Evolutionary conservation across 106 monocot species (phyloP), one percentile per base, ranked within the genome.

Genomic region (Platanthera zijinensis): DNA sequence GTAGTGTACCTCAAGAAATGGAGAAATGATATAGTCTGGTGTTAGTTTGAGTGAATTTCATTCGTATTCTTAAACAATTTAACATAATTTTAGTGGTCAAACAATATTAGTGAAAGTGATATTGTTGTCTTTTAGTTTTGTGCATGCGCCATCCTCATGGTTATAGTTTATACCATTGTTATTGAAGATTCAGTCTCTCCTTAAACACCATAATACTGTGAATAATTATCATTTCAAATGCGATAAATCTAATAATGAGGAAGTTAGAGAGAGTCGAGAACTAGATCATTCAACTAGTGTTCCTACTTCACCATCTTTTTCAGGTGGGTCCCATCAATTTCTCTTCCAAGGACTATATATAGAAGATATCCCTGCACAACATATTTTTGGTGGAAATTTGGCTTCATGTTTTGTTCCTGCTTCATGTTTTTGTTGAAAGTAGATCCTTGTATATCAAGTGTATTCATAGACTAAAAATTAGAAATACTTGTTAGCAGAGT

Each of bases 261-360:
- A 87, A 79, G 83, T 72, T 83, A 87, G 88, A 81, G 84, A 70
- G 83, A 80, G 92, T 88, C 82, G 52, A 79, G 86, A 89, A 83
- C 76, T 85, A 76, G 89, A 87, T 80, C 84, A 84, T 75, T 80
- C 80, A 79, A 84, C 83, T 84, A 88, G 80, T 71, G 82, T 77
- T 74, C 91, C 87, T 72, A 80, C 50, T 77, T 96, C 93, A 78
- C 28, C 64, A 64, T 90, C n/a, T n/a, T n/a, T n/a, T n/a, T n/a
- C n/a, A n/a, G n/a, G n/a, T n/a, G n/a, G n/a, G n/a, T n/a, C n/a
- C n/a, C n/a, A n/a, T n/a, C n/a, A n/a, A n/a, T n/a, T n/a, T n/a
- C n/a, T n/a, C n/a, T n/a, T n/a, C n/a, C n/a, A n/a, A n/a, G n/a
- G n/a, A n/a, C n/a, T n/a, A n/a, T n/a, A n/a, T n/a, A n/a, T n/a